Conservation (phyloP, 2,329 filamentous ascomycete genomes). For the Neonectria magnoliae region DNA sequence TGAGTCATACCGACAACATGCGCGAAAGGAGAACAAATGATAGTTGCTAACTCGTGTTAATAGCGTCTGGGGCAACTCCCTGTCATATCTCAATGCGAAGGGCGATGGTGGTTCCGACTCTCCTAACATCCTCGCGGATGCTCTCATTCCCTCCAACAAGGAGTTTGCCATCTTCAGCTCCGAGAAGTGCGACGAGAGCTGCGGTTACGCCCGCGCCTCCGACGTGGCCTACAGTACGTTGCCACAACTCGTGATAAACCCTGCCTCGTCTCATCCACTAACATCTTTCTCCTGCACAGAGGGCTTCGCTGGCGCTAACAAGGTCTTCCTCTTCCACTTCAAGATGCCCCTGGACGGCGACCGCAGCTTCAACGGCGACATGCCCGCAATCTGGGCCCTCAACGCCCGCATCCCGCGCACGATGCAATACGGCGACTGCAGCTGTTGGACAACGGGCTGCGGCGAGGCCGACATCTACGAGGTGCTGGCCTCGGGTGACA, state of each 20-base stretch:
- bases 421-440: conserved; percentile 76
- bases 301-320: conserved; percentile 75
- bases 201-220: conserved; percentile 56
- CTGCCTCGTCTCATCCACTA: conserved; percentile 4
- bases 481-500: conserved; percentile 71
- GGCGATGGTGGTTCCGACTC: conserved; percentile 51
- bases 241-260: background rate
- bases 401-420: conserved; percentile 78
- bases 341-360: conserved; percentile 72
- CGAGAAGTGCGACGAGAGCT: conserved; percentile 53
- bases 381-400: conserved; percentile 80
- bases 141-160: conserved; percentile 53
- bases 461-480: conserved; percentile 83
- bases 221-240: conserved; percentile 58
- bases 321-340: conserved; percentile 80
- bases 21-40: background rate
- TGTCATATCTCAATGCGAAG: conserved; percentile 57
- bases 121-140: conserved; percentile 53
- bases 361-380: conserved; percentile 67
- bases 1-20: conserved; percentile 41
- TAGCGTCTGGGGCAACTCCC: conserved; percentile 57
- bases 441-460: conserved; percentile 75
- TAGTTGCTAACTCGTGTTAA: conserved; percentile 17
- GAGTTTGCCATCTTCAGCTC: conserved; percentile 60
- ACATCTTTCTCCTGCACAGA: conserved; percentile 53